Evolutionary conservation across 768 basidiomycete genomes (phyloP).

Genomic region (Trichaptum fuscoviolaceum): DNA sequence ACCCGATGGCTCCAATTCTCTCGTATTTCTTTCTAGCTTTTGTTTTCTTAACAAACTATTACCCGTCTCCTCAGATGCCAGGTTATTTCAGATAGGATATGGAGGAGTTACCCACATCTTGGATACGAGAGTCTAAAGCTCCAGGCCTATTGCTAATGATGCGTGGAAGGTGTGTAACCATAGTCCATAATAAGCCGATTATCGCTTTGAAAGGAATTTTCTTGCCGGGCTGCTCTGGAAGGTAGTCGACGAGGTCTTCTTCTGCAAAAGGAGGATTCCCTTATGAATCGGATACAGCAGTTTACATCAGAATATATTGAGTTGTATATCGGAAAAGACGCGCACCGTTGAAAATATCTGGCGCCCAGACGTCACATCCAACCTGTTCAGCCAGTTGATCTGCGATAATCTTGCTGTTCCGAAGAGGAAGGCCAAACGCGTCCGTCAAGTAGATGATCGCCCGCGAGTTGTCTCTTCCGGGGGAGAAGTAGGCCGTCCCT

Average conservation of each 20-base stretch:
- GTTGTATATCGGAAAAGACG: background rate
- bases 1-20: constrained; percentile 40
- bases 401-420: constrained; percentile 52
- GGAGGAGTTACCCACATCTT: constrained; percentile 21
- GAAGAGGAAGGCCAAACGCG: constrained; percentile 47
- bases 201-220: constrained; percentile 16
- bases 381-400: constrained; percentile 45
- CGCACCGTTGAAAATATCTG: constrained; percentile 54
- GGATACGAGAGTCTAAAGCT: constrained; percentile 23
- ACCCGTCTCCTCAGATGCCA: background rate
- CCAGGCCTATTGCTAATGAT: constrained; percentile 22
- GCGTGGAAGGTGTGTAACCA: constrained; percentile 19
- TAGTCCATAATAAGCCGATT: constrained; percentile 14
- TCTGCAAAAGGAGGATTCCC: constrained; percentile 26
- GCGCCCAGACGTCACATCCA: constrained; percentile 58
- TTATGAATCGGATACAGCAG: background rate
- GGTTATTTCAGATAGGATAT: background rate
- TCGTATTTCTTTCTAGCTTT: constrained; percentile 34
- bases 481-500: constrained; percentile 41
- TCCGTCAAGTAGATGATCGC: constrained; percentile 55
- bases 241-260: constrained; percentile 23
- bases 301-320: background rate
- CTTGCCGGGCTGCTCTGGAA: constrained; percentile 26
- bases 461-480: constrained; percentile 20
- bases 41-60: constrained; percentile 31